Evolutionary conservation across 2,329 filamentous ascomycete genomes (phyloP), one percentile per base, ranked within the genome.

Genomic region (Diplocarpon mali): DNA sequence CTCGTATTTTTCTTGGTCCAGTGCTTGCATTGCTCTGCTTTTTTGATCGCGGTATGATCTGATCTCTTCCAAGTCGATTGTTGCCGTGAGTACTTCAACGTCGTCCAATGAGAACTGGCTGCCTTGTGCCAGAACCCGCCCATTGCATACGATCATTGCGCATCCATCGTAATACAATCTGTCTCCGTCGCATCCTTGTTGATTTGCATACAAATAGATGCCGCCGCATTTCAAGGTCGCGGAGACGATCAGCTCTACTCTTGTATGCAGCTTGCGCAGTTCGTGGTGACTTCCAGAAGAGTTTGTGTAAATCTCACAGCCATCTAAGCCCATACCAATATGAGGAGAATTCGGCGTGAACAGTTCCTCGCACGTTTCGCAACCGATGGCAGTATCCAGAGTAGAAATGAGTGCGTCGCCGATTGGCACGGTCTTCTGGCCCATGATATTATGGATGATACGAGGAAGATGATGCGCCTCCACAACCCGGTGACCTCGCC

Each of bases 241-340:
- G 53, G 84, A 73, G 1, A 68, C 66, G 43, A 87, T 86, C 5
- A 88, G 64, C 5, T 76, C 70, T 24, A 87, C 65, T 2, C 80
- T 67, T 0, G 68, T 75, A 46, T 80, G 65, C 0, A 87, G 70
- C 60, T 87, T 87, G 14, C 78, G 68, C 8, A 86, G 64, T 53
- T 78, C 73, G 56, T 78, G 76, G 60, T 90, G 85, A 11, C 71
- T 78, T 6, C 78, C 83, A 42, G 72, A 78, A 2, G 72, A 77
- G 61, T 90, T 90, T 8, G 77, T 76, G 50, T 85, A 73, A 44
- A 87, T 78, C 57, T 86, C 85, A 5, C 78, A 76, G 4, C 85
- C 85, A 54, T 79, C 71, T 2, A 87, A 67, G n/a, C 74, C 73
- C 66, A 79, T 78, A 9, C 68, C 64, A 28, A 72, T 72, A 51